Conservation (phyloP, 2,329 filamentous ascomycete genomes). For the Basipetospora chlamydospora region DNA sequence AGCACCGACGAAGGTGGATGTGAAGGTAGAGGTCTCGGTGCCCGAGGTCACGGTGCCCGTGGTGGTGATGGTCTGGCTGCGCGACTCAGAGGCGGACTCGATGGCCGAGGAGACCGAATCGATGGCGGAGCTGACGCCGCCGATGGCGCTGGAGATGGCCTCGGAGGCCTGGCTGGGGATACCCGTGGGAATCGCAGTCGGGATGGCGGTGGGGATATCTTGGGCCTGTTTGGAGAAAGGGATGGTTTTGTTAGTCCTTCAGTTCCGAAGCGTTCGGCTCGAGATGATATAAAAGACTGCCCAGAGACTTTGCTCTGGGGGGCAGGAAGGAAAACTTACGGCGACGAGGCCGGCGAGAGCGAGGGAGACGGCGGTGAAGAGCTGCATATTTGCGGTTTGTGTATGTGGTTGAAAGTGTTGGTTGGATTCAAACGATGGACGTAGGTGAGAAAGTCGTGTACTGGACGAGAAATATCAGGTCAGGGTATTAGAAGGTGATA, state of each 20-base stretch:
- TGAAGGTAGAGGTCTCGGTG: constrained; percentile 8
- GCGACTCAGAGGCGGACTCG: too few relatives aligned
- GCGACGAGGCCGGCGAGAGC: constrained; percentile 16
- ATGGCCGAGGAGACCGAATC: constrained; percentile 5
- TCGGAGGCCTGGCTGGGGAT: constrained; percentile 6
- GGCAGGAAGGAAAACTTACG: constrained; percentile 11
- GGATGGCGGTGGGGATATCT: background rate
- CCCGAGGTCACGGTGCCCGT: constrained; percentile 12
- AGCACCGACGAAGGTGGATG: too few relatives aligned
- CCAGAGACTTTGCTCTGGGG: background rate
- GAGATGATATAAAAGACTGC: too few relatives aligned
- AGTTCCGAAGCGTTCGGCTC: too few relatives aligned
- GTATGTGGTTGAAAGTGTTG: background rate
- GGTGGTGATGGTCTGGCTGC: constrained; percentile 8
- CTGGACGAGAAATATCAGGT: too few relatives aligned
- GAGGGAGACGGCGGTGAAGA: constrained; percentile 20
- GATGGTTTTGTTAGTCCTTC: background rate
- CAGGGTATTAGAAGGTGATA: too few relatives aligned
- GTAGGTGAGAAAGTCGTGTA: too few relatives aligned
- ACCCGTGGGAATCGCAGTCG: background rate
- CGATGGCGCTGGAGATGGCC: constrained; percentile 9
- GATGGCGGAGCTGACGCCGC: constrained; percentile 6
- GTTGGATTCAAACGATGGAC: background rate
- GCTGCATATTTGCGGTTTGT: constrained; percentile 19
- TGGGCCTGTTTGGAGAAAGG: constrained; percentile 4